A percentile compares a stretch with the other conserved stretches of the same genome.
Evolutionary conservation across 768 basidiomycete species (phyloP).

Genomic region (Boletus sp.): DNA sequence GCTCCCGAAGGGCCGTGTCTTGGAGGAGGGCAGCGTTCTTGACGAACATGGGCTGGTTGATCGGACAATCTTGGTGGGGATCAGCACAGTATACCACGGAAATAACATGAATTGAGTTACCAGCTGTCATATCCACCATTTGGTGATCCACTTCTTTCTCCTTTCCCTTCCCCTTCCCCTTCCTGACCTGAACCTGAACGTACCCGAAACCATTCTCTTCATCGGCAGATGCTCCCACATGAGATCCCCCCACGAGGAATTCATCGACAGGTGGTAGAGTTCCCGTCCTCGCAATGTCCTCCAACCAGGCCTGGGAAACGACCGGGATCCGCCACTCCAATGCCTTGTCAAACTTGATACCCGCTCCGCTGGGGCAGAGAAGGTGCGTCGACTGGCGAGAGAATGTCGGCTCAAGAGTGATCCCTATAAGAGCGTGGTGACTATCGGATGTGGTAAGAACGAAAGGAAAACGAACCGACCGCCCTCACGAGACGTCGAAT

Average conservation of each 20-base stretch:
- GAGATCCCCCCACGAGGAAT: conserved; percentile 32
- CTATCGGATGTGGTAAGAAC: background rate
- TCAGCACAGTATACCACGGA: background rate
- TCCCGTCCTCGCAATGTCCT: conserved; percentile 54
- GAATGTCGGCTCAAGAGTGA: conserved; percentile 54
- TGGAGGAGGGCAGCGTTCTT: conserved; percentile 22
- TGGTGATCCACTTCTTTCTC: conserved; percentile 28
- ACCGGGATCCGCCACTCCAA: conserved; percentile 75
- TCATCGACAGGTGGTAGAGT: conserved; percentile 37
- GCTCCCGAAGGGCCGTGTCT: conserved; percentile 8
- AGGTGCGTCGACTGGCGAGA: conserved; percentile 75
- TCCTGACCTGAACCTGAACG: background rate
- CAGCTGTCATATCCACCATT: conserved; percentile 39
- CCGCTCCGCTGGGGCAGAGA: conserved; percentile 67
- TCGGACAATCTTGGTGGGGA: conserved; percentile 3
- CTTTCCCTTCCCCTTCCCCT: conserved; percentile 35
- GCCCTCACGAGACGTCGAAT: conserved; percentile 37
- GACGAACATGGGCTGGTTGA: conserved; percentile 15
- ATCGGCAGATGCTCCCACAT: conserved; percentile 41
- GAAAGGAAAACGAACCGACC: conserved; percentile 13
- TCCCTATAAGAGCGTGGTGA: conserved; percentile 40
- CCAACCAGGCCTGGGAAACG: conserved; percentile 71
- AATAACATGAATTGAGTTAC: conserved; percentile 14
- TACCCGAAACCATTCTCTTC: conserved; percentile 27
- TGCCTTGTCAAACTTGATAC: conserved; percentile 79